Evolutionary conservation across 2,329 filamentous ascomycete genomes (phyloP), one percentile per base, ranked within the genome.

Genomic region (Fusarium secorum): DNA sequence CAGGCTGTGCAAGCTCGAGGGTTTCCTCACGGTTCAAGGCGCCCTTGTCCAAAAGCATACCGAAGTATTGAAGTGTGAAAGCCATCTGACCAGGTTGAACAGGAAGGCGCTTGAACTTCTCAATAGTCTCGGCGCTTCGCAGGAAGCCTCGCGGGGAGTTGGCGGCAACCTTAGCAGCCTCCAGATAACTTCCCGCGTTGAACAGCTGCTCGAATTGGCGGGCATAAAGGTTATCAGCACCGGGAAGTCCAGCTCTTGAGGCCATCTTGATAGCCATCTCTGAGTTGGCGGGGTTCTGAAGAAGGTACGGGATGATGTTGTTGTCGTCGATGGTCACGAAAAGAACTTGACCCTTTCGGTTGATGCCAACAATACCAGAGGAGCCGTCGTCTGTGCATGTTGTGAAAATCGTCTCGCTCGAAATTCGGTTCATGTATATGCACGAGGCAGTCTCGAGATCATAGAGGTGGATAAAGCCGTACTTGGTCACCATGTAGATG

Each of bases 361-460:
- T 99, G 80, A 99, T 95, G 75, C 94, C 94, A 57, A 99, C 88
- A 70, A 99, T 92, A 76, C 97, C 97, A 48, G 91, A 89, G 22
- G 94, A 97, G 26, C 94, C 91, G 59, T 88, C 88, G 80, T 99
- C 96, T 38, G 91, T 85, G 49, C 93, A 92, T 24, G 95, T 98
- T 30, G 95, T 97, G 85, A 99, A 99, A 80, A 99, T 98, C 30
- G 96, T 99, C 80, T 99, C 96, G 85, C 94, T 97, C 36, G 96
- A 99, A 78, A 99, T 99, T 76, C 97, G 92, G 87, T 99, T 99
- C 94, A 99, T 97, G 88, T 98, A 99, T 79, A 99, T 96, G 80
- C 94, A 97, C 17, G 92, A 93, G 64, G 93, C 97, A 11, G 93
- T 96, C 85, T 99, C 97, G 62, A 99, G 89, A 78, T 99, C 97